A percentile compares a stretch with the other conserved stretches of the same genome.
Conservation (phyloP, 495 filamentous ascomycete genomes). For the Stereocaulon alpinum region DNA sequence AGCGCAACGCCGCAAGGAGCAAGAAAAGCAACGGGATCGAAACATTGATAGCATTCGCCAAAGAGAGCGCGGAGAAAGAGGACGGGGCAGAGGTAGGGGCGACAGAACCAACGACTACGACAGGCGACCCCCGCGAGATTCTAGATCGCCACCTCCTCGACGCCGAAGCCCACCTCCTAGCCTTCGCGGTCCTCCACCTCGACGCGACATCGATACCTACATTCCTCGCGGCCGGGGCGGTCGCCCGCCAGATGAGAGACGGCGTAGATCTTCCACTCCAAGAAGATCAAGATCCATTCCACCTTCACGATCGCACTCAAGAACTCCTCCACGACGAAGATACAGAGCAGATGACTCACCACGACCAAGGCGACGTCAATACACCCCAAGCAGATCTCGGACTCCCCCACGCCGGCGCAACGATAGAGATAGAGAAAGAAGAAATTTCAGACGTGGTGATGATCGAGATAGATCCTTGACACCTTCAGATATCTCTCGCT, state of each 20-base stretch:
- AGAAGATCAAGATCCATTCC: slow-evolving; percentile 31
- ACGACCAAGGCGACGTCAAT: slow-evolving; percentile 27
- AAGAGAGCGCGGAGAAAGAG: slow-evolving; percentile 62
- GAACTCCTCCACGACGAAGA: slow-evolving; percentile 32
- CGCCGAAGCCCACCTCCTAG: slow-evolving; percentile 40
- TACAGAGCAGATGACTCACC: slow-evolving; percentile 24
- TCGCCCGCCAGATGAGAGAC: slow-evolving; percentile 23
- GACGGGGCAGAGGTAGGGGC: slow-evolving; percentile 46
- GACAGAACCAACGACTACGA: slow-evolving; percentile 40
- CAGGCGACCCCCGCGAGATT: slow-evolving; percentile 35
- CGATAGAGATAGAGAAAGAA: slow-evolving; percentile 30
- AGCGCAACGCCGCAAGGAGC: slow-evolving; percentile 56
- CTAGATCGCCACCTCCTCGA: slow-evolving; percentile 55
- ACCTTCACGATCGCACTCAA: slow-evolving; percentile 31
- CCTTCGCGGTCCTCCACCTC: slow-evolving; percentile 40
- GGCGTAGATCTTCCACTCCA: slow-evolving; percentile 28
- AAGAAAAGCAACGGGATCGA: slow-evolving; percentile 46
- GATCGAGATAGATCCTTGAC: slow-evolving; percentile 41
- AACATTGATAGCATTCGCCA: slow-evolving; percentile 58
- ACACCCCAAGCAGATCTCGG: slow-evolving; percentile 31
- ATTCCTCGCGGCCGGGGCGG: slow-evolving; percentile 34
- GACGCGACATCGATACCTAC: slow-evolving; percentile 49
- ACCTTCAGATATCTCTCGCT: slow-evolving; percentile 46
- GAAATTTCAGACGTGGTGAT: slow-evolving; percentile 39
- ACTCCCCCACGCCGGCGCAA: slow-evolving; percentile 32